Evolutionary conservation across 2,329 filamentous ascomycete genomes (phyloP).

Genomic region (Juglanconis oblonga): DNA sequence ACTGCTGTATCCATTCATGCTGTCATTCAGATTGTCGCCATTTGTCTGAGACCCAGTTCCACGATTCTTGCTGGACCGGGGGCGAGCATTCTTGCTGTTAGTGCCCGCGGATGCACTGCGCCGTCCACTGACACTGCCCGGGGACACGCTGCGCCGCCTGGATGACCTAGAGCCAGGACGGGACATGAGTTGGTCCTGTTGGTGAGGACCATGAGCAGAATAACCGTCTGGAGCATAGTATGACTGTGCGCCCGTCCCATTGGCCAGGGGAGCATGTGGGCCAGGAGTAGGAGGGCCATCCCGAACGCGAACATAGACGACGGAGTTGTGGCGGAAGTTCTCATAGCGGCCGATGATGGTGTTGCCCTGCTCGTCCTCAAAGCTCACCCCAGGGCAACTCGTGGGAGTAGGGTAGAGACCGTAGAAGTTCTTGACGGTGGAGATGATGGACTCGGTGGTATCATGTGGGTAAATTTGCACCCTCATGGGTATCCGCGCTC

Average conservation of each 20-base stretch:
- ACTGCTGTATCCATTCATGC: constrained; percentile 76
- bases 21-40: constrained; percentile 63
- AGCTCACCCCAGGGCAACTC: constrained; percentile 80
- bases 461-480: constrained; percentile 94
- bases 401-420: constrained; percentile 78
- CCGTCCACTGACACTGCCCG: constrained; percentile 62
- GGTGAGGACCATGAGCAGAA: constrained; percentile 43
- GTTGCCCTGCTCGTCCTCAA: constrained; percentile 85
- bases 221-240: constrained; percentile 55
- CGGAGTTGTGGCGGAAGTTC: constrained; percentile 90
- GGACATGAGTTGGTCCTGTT: constrained; percentile 60
- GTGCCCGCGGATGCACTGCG: constrained; percentile 72
- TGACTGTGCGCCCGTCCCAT: constrained; percentile 50
- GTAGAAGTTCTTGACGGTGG: constrained; percentile 98
- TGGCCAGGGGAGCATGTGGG: constrained; percentile 49
- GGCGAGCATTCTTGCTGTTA: constrained; percentile 63
- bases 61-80: constrained; percentile 68
- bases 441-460: constrained; percentile 95
- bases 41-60: constrained; percentile 42
- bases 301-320: constrained; percentile 87
- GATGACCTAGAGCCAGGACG: constrained; percentile 69
- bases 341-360: constrained; percentile 94
- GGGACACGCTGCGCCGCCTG: constrained; percentile 77
- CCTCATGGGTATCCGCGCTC: constrained; percentile 76
- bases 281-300: constrained; percentile 50